Conservation (phyloP, 495 filamentous ascomycete genomes). For the Neurospora pannonica region DNA sequence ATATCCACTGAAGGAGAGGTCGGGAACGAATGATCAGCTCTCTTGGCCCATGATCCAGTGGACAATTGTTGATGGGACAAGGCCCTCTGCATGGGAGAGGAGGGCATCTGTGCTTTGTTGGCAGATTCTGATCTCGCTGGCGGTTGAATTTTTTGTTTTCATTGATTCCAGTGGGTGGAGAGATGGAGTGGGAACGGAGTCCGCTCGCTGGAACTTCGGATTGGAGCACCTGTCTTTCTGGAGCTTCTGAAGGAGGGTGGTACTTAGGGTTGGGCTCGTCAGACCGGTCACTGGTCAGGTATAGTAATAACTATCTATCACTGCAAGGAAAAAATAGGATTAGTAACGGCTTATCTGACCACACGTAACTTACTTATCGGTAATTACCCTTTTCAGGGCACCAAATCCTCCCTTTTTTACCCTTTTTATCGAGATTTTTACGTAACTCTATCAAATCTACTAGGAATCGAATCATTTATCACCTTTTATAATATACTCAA, state of each 20-base stretch:
- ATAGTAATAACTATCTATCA: too few relatives aligned
- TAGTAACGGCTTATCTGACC: too few relatives aligned
- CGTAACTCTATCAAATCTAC: too few relatives aligned
- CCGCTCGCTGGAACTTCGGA: neutral
- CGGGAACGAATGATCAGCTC: neutral
- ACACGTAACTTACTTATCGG: too few relatives aligned
- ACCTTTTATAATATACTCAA: too few relatives aligned
- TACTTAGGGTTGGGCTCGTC: too few relatives aligned
- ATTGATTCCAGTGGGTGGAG: neutral
- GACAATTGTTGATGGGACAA: neutral
- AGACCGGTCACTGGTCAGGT: too few relatives aligned
- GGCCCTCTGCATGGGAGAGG: neutral
- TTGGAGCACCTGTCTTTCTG: neutral
- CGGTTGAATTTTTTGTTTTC: neutral
- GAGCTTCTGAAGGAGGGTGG: neutral
- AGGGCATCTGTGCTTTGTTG: neutral
- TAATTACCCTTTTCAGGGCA: too few relatives aligned
- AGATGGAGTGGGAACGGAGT: neutral
- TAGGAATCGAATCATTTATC: too few relatives aligned
- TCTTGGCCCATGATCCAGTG: neutral
- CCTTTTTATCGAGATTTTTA: too few relatives aligned
- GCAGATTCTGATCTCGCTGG: neutral
- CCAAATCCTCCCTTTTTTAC: too few relatives aligned
- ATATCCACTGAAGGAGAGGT: neutral
- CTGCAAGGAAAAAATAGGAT: too few relatives aligned